Conservation (phyloP, 306 rosid species). For the Acacia confusa region DNA sequence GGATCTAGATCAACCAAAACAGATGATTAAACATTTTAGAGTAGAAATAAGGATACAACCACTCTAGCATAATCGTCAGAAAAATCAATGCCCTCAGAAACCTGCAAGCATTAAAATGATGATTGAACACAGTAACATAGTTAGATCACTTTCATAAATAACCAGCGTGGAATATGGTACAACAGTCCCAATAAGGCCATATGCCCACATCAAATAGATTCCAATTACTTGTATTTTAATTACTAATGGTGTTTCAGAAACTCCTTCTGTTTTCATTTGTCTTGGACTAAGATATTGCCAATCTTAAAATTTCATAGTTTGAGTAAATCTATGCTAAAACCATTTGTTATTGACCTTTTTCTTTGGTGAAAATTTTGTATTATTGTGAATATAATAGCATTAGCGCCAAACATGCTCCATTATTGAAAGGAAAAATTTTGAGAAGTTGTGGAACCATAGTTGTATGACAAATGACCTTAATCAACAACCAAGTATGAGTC, state of each 20-base stretch:
- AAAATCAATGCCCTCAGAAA: constrained; percentile 97
- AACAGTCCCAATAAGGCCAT: neutral
- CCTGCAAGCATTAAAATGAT: constrained; percentile 56
- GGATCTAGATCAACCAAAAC: constrained; percentile 13
- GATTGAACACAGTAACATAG: constrained; percentile 24
- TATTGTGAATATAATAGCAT: neutral
- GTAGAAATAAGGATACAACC: constrained; percentile 81
- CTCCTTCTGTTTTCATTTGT: neutral
- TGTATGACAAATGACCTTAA: neutral
- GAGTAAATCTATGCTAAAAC: neutral
- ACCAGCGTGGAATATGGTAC: neutral
- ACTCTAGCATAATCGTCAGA: constrained; percentile 91
- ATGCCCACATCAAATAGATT: neutral
- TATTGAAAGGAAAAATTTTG: neutral
- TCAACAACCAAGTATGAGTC: neutral
- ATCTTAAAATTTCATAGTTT: neutral
- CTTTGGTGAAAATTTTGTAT: neutral
- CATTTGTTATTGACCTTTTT: neutral
- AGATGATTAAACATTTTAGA: constrained; percentile 8
- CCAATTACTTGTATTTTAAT: neutral
- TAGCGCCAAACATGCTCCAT: neutral
- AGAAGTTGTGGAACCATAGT: neutral
- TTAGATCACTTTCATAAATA: constrained; percentile 21
- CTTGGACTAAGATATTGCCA: neutral
- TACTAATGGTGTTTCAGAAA: neutral